These are phyloP conservation scores for Thraustochytrium striatum DNA, from an alignment of 352 stramenopile genomes.

Conservation along the genomic window DNA sequence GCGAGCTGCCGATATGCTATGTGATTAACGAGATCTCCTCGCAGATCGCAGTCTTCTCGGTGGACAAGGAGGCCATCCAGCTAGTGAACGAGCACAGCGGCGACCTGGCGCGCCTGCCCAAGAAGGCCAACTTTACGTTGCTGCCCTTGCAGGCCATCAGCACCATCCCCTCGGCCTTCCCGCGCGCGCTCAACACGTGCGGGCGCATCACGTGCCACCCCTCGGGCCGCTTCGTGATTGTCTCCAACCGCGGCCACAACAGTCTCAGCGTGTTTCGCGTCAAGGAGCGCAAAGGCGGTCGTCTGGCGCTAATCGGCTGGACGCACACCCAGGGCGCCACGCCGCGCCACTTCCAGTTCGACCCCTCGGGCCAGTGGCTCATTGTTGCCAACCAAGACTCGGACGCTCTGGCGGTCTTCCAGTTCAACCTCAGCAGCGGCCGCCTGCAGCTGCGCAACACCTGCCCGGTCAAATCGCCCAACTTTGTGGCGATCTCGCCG, in stretches of 20 bases:
- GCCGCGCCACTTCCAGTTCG: conserved; percentile 74
- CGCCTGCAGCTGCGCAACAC: conserved; percentile 68
- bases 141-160: conserved; percentile 67
- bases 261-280: conserved; percentile 68
- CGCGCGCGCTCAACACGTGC: conserved; percentile 69
- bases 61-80: conserved; percentile 61
- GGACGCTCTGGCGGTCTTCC: conserved; percentile 68
- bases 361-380: conserved; percentile 66
- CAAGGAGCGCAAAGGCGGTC: conserved; percentile 58
- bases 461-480: conserved; percentile 67
- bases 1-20: conserved; percentile 66
- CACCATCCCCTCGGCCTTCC: conserved; percentile 69
- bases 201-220: conserved; percentile 69
- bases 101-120: neutral
- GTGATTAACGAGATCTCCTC: conserved; percentile 72
- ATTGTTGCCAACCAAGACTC: conserved; percentile 74
- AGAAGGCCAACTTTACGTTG: conserved; percentile 54
- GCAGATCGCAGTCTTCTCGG: conserved; percentile 63
- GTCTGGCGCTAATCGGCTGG: conserved; percentile 62
- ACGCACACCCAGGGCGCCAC: conserved; percentile 71
- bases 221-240: conserved; percentile 65
- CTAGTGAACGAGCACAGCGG: conserved; percentile 59
- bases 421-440: conserved; percentile 66
- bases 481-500: conserved; percentile 62
- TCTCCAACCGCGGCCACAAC: conserved; percentile 72